These are phyloP conservation scores for Samsoniella hepiali DNA, from an alignment of 2,329 filamentous ascomycete genomes.

Conservation along the genomic window DNA sequence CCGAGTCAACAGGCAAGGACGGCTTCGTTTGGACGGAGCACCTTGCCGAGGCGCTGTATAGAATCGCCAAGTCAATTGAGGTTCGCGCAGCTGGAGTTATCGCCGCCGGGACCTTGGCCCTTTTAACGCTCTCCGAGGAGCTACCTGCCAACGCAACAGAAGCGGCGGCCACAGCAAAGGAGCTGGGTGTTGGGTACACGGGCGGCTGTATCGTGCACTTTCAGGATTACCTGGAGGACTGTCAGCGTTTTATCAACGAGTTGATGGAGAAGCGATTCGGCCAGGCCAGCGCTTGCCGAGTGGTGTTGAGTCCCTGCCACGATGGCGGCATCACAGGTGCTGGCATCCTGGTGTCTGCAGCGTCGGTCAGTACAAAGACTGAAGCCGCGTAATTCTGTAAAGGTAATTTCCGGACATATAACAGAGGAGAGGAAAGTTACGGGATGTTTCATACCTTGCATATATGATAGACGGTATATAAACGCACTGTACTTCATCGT, in stretches of 20 bases:
- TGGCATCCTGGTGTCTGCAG: slow-evolving; percentile 54
- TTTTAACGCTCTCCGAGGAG: slow-evolving; percentile 67
- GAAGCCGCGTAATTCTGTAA: slow-evolving; percentile 24
- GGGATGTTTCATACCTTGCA: background rate
- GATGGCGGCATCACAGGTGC: slow-evolving; percentile 61
- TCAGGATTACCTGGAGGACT: slow-evolving; percentile 68
- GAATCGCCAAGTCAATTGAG: slow-evolving; percentile 68
- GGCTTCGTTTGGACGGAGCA: slow-evolving; percentile 61
- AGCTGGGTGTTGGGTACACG: slow-evolving; percentile 74
- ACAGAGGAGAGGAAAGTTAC: background rate
- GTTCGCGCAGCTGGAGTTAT: slow-evolving; percentile 69
- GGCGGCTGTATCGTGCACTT: slow-evolving; percentile 79
- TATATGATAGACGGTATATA: slow-evolving; percentile 10
- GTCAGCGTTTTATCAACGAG: slow-evolving; percentile 63
- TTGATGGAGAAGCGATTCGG: slow-evolving; percentile 38
- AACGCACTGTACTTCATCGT: background rate
- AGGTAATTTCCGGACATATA: background rate
- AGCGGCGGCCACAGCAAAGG: slow-evolving; percentile 32
- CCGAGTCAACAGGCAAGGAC: slow-evolving; percentile 41
- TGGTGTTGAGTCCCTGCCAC: slow-evolving; percentile 54
- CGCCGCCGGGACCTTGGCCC: slow-evolving; percentile 67
- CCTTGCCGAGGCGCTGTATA: slow-evolving; percentile 57
- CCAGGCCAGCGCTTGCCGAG: slow-evolving; percentile 35
- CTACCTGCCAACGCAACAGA: slow-evolving; percentile 41
- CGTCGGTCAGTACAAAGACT: slow-evolving; percentile 35